Evolutionary conservation across 768 basidiomycete species (phyloP).

Genomic region (Tricholomella constricta): DNA sequence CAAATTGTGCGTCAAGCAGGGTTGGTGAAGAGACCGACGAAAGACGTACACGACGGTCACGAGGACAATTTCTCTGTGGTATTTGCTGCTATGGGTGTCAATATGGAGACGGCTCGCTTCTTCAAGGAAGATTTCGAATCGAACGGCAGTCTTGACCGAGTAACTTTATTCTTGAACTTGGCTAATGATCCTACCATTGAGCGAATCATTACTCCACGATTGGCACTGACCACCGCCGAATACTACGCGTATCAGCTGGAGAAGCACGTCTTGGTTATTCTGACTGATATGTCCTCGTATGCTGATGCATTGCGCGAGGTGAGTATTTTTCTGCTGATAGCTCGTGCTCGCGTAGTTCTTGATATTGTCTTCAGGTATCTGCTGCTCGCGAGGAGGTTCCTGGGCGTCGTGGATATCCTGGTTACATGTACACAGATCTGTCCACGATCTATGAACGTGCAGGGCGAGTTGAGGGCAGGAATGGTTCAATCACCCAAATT

Average conservation of each 20-base stretch:
- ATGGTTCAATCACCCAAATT: constrained; percentile 99
- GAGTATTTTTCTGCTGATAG: constrained; percentile 26
- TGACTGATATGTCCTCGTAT: constrained; percentile 99
- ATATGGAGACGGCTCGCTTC: constrained; percentile 99
- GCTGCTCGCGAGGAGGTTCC: constrained; percentile 99
- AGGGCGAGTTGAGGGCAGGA: constrained; percentile 95
- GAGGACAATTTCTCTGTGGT: constrained; percentile 99
- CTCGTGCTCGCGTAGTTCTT: constrained; percentile 3
- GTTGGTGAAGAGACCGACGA: constrained; percentile 93
- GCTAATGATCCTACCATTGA: constrained; percentile 99
- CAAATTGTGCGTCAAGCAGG: constrained; percentile 99
- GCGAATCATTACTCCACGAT: constrained; percentile 98
- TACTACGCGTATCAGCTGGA: constrained; percentile 99
- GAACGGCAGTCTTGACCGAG: constrained; percentile 95
- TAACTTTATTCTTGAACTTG: constrained; percentile 97
- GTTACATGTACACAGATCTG: constrained; percentile 99
- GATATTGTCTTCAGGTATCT: constrained; percentile 64
- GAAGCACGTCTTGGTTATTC: constrained; percentile 98
- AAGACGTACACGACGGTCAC: constrained; percentile 97
- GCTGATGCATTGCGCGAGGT: constrained; percentile 96
- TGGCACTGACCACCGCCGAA: constrained; percentile 97
- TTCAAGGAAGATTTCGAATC: constrained; percentile 99
- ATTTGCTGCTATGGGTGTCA: constrained; percentile 99
- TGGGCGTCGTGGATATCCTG: constrained; percentile 97
- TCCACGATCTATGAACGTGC: constrained; percentile 99